These are phyloP conservation scores for Cnidoscolus chayamansa DNA, from an alignment of 441 rosid genomes.

Conservation along the genomic window DNA sequence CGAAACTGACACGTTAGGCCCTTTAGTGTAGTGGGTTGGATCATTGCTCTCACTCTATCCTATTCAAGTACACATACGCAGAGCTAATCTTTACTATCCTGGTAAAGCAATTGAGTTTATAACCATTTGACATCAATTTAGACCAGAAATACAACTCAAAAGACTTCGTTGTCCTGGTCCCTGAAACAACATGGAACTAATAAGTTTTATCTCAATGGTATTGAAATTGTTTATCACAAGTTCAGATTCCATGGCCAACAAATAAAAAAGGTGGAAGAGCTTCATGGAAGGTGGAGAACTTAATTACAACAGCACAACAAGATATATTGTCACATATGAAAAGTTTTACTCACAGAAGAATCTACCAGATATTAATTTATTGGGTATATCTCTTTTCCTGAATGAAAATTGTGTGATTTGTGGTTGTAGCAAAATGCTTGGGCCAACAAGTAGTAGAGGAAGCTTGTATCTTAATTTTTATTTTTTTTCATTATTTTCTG, in stretches of 20 bases:
- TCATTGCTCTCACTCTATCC: background rate
- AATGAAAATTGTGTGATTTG: too few species aligned
- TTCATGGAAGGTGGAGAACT: background rate
- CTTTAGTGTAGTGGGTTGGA: background rate
- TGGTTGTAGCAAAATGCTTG: too few species aligned
- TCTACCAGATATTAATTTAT: background rate
- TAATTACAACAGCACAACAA: background rate
- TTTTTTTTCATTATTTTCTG: too few species aligned
- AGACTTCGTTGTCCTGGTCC: background rate
- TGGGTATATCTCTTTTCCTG: background rate
- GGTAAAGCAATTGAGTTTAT: background rate
- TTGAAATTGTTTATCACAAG: too few species aligned
- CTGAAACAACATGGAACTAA: too few species aligned
- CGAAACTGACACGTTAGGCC: background rate
- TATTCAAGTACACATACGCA: background rate
- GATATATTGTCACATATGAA: slow-evolving; percentile 17
- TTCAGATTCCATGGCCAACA: too few species aligned
- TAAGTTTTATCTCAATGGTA: too few species aligned
- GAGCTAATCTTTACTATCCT: background rate
- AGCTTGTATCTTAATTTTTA: too few species aligned
- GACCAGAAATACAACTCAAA: background rate
- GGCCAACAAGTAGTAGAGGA: too few species aligned
- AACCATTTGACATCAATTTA: background rate
- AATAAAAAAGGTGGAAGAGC: background rate
- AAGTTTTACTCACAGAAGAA: background rate